Percentiles rank a stretch among this genome's conserved stretches.
These are phyloP conservation scores for Cytospora leucostoma DNA, from an alignment of 2,329 filamentous ascomycete genomes.

Conservation along the genomic window DNA sequence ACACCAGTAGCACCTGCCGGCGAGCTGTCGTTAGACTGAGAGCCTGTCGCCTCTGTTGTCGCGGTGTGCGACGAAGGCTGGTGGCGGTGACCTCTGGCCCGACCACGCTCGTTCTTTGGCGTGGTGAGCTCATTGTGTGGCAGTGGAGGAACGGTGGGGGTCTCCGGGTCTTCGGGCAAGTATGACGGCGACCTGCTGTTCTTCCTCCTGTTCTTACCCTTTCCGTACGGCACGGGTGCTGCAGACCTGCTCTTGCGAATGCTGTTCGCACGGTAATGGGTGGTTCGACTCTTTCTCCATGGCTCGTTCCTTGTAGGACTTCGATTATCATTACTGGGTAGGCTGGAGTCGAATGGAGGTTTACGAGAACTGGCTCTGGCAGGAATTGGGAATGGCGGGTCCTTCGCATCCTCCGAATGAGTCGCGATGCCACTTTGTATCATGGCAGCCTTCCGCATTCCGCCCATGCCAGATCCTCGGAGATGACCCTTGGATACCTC, in stretches of 20 bases:
- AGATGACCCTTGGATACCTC: constrained; percentile 31
- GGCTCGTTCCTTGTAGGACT: constrained; percentile 70
- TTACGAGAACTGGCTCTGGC: constrained; percentile 83
- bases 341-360: constrained; percentile 65
- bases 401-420: constrained; percentile 61
- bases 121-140: constrained; percentile 71
- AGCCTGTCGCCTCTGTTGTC: constrained; percentile 46
- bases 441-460: constrained; percentile 76
- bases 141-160: constrained; percentile 70
- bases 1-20: constrained; percentile 74
- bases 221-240: constrained; percentile 63
- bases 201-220: constrained; percentile 51
- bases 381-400: constrained; percentile 91
- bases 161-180: constrained; percentile 67
- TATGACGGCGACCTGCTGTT: constrained; percentile 65
- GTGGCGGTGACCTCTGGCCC: constrained; percentile 45
- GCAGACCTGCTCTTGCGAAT: constrained; percentile 86
- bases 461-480: constrained; percentile 42
- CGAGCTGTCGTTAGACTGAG: constrained; percentile 57
- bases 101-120: constrained; percentile 46
- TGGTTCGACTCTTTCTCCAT: constrained; percentile 53
- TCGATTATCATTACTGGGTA: constrained; percentile 69
- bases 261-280: constrained; percentile 59
- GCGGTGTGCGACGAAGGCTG: constrained; percentile 63
- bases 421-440: constrained; percentile 76